Base-by-base conservation (phyloP, 345 rosid species). In the Leavenworthia alabamica region DNA sequence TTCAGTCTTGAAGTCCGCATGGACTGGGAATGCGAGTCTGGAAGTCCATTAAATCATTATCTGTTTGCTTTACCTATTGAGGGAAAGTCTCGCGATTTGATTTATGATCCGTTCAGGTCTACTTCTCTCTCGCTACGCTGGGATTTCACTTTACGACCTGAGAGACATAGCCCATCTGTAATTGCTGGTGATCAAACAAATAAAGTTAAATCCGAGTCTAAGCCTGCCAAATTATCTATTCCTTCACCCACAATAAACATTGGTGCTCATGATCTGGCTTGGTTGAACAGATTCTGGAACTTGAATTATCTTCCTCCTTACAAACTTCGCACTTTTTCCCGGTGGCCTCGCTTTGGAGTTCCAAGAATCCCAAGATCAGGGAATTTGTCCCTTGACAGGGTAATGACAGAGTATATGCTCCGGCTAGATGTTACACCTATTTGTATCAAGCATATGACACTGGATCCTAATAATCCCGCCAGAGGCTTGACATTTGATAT, bases 1-100 rank as follows among this genome's bases (percentile, higher is more conserved):
- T 93, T 89, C 78, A 73, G 78, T 66, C 79, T 93, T 54, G 96
- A 89, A 81, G 91, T 93, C 56, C 71, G 75, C 47, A 86, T 93
- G 94, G 91, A 85, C 14, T 89, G 99, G 99, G 97, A 75, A 23
- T 93, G 97, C 37, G 90, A 82, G 27, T 93, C 99, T 69, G 86
- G 88, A 19, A 73, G 72, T 69, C 96, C 99, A 17, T 36, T 81
- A 52, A 85, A 93, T 70, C 99, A 93, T 82, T 93, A 85, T 70
- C 75, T 93, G 48, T 85, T 79, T 75, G 89, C 96, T 56, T 76
- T 93, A 66, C 99, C 99, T 36, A 39, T 54, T 27, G 99, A 93
- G 77, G 89, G 85, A 36, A 84, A 81, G 67, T 72, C 91, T 63
- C 86, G 90, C n/a, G 96, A 85, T 47, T 73, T 61, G 15, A 79